Evolutionary conservation across 345 rosid species (phyloP), one percentile per base, ranked within the genome.

Genomic region (Aquilaria yunnanensis): DNA sequence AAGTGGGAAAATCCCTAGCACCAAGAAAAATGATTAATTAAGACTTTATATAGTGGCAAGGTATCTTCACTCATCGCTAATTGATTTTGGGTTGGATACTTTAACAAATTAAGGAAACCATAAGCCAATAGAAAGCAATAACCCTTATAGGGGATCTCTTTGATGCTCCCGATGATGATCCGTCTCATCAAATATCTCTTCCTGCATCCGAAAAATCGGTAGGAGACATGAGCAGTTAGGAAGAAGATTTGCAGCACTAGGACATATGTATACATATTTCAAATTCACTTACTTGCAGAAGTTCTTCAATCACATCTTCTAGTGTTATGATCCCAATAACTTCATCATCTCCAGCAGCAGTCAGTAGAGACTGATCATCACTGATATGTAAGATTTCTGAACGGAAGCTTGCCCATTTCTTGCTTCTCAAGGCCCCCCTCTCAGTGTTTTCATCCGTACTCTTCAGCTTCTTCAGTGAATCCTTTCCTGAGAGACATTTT

Each of bases 251-350:
- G 23, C 23, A 16, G 23, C 11, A 33, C 33, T 46, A 3, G 32
- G 58, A 49, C 47, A 49, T 11, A n/a, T 47, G 45, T 6, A 51
- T 64, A 16, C 23, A 16, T 16, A 16, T 16, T 16, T 16, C 23
- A 16, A 16, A 16, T 51, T 32, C n/a, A 43, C 55, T 14, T 67
- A 76, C 92, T 76, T 83, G 89, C 60, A 83, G 64, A 31, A 86
- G 74, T 78, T 82, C 90, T 71, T 86, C 87, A 32, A 83, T 80
- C 66, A 86, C 83, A 75, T 86, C 87, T 68, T 83, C 89, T 67
- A 83, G 74, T 52, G 93, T 80, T 66, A 86, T 78, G 45, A 87
- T 76, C 61, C 93, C 87, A 0, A 70, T 58, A 8, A 81, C 79
- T 70, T 80, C 81, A 10, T 64, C 73, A 53, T 78, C 81, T 63